These are phyloP conservation scores for Fusarium piperis DNA, from an alignment of 2,329 filamentous ascomycete genomes.

Conservation along the genomic window DNA sequence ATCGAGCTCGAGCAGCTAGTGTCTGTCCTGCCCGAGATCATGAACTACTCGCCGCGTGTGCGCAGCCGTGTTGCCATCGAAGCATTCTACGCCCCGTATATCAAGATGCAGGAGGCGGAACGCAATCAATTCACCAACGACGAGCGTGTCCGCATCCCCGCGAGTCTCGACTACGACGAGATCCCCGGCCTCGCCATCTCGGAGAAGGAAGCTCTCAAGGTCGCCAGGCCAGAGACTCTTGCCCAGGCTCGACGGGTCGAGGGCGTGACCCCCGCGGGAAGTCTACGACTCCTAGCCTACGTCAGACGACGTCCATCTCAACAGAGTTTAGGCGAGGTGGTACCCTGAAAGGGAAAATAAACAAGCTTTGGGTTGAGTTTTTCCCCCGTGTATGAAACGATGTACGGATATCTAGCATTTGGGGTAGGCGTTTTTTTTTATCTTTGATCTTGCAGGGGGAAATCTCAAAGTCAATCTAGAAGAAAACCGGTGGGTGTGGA, in stretches of 20 bases:
- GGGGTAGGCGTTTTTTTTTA: background rate
- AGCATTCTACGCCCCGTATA: constrained; percentile 86
- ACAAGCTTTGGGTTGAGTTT: background rate
- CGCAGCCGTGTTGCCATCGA: constrained; percentile 80
- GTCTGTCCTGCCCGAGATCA: constrained; percentile 65
- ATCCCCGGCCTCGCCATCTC: constrained; percentile 81
- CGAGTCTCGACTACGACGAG: constrained; percentile 77
- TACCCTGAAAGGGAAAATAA: background rate
- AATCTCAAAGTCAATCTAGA: background rate
- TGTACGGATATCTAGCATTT: background rate
- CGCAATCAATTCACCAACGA: constrained; percentile 77
- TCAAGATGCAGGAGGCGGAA: constrained; percentile 74
- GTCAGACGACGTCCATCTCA: constrained; percentile 55
- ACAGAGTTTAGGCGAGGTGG: background rate
- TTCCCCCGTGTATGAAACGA: background rate
- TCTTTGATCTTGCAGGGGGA: background rate
- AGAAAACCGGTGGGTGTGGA: background rate
- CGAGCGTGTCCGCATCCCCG: constrained; percentile 77
- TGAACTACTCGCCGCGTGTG: constrained; percentile 65
- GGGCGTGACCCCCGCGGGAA: constrained; percentile 73
- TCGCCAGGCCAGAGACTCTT: constrained; percentile 81
- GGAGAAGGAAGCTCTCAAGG: constrained; percentile 76
- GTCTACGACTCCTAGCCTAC: constrained; percentile 68
- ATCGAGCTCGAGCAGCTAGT: constrained; percentile 64
- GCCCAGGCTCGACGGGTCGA: constrained; percentile 91